Percentiles rank a stretch among this genome's conserved stretches.
These are phyloP conservation scores for Geum urbanum DNA, from an alignment of 306 rosid species.

Conservation along the genomic window DNA sequence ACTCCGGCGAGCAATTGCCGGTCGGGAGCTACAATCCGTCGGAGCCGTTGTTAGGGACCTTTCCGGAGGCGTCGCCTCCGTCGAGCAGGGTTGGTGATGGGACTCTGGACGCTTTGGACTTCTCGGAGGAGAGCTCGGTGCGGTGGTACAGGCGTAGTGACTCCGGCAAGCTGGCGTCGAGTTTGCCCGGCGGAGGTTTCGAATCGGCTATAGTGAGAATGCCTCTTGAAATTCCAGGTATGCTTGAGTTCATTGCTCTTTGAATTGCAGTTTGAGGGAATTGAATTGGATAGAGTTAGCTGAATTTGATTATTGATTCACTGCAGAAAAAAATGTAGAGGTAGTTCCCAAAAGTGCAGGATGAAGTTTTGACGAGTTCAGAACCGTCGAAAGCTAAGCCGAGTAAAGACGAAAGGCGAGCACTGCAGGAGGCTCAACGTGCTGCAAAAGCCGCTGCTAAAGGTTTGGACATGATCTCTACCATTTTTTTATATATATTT, in stretches of 20 bases:
- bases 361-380: constrained; percentile 31
- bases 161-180: constrained; percentile 39
- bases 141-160: constrained; percentile 35
- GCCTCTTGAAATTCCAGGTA: constrained; percentile 38
- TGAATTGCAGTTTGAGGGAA: background rate
- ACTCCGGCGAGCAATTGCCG: constrained; percentile 31
- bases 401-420: constrained; percentile 80
- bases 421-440: constrained; percentile 84
- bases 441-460: constrained; percentile 70
- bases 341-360: constrained; percentile 26
- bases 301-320: background rate
- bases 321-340: constrained; percentile 54
- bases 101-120: constrained; percentile 46
- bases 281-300: background rate
- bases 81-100: constrained; percentile 37
- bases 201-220: constrained; percentile 30
- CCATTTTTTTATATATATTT: background rate
- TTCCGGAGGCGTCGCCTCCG: constrained; percentile 47
- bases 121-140: constrained; percentile 50
- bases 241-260: background rate
- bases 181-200: constrained; percentile 37
- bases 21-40: constrained; percentile 59
- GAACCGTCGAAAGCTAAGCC: constrained; percentile 51
- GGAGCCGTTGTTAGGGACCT: constrained; percentile 42
- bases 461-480: constrained; percentile 38